Conservation (phyloP, 768 basidiomycete genomes). For the Amanita jacksonii region DNA sequence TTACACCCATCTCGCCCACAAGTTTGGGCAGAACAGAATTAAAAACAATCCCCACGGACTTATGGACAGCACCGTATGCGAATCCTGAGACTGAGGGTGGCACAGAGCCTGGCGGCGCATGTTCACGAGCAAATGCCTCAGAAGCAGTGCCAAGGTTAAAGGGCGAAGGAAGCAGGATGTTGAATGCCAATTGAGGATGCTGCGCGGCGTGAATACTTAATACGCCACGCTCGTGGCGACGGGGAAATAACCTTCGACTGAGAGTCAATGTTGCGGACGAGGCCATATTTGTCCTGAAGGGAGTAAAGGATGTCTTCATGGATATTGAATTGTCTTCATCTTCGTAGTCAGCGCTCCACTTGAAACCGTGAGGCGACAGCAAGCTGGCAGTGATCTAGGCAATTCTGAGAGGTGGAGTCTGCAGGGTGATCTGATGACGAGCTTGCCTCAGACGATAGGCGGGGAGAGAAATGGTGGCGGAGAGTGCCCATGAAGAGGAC, state of each 20-base stretch:
- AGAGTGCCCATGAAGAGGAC: slow-evolving; percentile 59
- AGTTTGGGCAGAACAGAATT: slow-evolving; percentile 37
- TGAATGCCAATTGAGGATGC: slow-evolving; percentile 29
- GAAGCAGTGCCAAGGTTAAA: slow-evolving; percentile 20
- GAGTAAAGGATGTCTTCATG: slow-evolving; percentile 28
- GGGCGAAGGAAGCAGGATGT: slow-evolving; percentile 32
- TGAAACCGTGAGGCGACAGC: slow-evolving; percentile 30
- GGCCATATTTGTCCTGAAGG: slow-evolving; percentile 19
- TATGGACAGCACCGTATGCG: slow-evolving; percentile 34
- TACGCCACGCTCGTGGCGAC: slow-evolving; percentile 36
- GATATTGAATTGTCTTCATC: slow-evolving; percentile 36
- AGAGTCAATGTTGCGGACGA: slow-evolving; percentile 35
- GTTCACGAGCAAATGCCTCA: slow-evolving; percentile 13
- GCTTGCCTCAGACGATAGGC: slow-evolving; percentile 37
- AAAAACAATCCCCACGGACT: slow-evolving; percentile 40
- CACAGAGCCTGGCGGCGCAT: slow-evolving; percentile 12
- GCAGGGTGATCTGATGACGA: slow-evolving; percentile 11
- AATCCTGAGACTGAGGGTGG: slow-evolving; percentile 45
- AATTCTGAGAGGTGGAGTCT: slow-evolving; percentile 13
- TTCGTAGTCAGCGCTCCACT: slow-evolving; percentile 37
- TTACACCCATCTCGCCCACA: slow-evolving; percentile 40
- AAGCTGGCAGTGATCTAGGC: slow-evolving; percentile 30
- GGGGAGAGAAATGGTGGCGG: slow-evolving; percentile 68
- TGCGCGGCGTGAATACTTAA: slow-evolving; percentile 28
- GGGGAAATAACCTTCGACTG: slow-evolving; percentile 42